These are phyloP conservation scores for Rutstroemia sp. DNA, from an alignment of 2,329 filamentous ascomycete species.

Conservation along the genomic window DNA sequence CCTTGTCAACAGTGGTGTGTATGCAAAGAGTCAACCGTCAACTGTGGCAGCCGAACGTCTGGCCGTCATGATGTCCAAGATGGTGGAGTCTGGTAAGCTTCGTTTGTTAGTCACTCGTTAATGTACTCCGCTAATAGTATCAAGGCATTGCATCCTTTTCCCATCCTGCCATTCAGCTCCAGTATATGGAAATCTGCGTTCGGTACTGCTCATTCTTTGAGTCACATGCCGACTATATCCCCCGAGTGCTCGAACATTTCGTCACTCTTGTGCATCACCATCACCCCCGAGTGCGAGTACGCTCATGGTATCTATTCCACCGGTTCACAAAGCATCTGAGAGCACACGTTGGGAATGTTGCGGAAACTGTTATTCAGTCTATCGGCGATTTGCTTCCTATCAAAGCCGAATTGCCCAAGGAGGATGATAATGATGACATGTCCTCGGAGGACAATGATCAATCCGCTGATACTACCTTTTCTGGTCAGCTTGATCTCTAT, in stretches of 20 bases:
- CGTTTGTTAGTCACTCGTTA: conserved; percentile 3
- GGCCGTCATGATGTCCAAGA: conserved; percentile 87
- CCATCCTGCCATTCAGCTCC: conserved; percentile 85
- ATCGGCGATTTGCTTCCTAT: conserved; percentile 84
- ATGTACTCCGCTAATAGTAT: conserved; percentile 21
- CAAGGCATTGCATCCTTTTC: conserved; percentile 75
- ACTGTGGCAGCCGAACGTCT: conserved; percentile 73
- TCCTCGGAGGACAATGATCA: conserved; percentile 93
- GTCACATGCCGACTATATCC: conserved; percentile 71
- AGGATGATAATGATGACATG: conserved; percentile 73
- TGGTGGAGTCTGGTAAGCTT: conserved; percentile 79
- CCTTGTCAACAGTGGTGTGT: conserved; percentile 80
- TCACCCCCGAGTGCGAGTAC: conserved; percentile 76
- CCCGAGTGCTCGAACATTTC: conserved; percentile 83
- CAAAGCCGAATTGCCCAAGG: conserved; percentile 77
- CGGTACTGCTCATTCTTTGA: conserved; percentile 93
- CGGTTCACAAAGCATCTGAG: conserved; percentile 85
- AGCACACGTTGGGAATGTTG: conserved; percentile 76
- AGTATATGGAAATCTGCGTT: conserved; percentile 98
- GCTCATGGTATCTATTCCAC: conserved; percentile 96
- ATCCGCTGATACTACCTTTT: conserved; percentile 86
- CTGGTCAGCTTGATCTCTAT: conserved; percentile 85
- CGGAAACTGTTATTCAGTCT: conserved; percentile 84
- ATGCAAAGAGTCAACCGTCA: conserved; percentile 75
- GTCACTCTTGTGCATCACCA: conserved; percentile 83